phyloP scores from a whole-genome alignment of 805 yeast species.

The Saccharomyces eubayanus region DNA sequence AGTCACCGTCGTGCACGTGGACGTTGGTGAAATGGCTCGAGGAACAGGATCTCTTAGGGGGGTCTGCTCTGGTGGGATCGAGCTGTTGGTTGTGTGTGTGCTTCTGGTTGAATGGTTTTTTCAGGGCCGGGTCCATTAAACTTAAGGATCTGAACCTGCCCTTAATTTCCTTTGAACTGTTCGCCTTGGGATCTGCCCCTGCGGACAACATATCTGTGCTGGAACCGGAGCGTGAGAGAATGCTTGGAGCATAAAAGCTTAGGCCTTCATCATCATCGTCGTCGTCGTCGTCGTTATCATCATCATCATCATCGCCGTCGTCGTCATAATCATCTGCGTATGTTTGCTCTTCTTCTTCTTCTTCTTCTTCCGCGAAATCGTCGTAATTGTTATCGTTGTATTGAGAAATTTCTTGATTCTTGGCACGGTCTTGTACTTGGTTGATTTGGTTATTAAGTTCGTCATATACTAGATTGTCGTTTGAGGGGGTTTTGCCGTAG shows the following conservation, averaged over 20 bases:
- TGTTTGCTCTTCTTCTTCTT: slow-evolving; percentile 7
- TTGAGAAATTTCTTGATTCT: background rate
- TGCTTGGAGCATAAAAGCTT: slow-evolving; percentile 33
- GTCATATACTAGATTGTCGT: background rate
- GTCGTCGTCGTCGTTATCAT: slow-evolving; percentile 28
- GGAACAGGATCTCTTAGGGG: background rate
- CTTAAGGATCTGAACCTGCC: slow-evolving; percentile 29
- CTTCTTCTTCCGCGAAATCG: slow-evolving; percentile 7
- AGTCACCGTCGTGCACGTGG: slow-evolving; percentile 31
- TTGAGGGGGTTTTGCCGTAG: background rate
- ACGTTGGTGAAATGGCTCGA: slow-evolving; percentile 19
- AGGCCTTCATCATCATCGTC: slow-evolving; percentile 32
- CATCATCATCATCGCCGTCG: slow-evolving; percentile 26
- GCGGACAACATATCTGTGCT: slow-evolving; percentile 6
- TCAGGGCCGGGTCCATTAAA: slow-evolving; percentile 27
- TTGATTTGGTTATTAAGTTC: background rate
- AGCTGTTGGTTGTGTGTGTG: background rate
- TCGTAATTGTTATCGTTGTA: slow-evolving; percentile 6
- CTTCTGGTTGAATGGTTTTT: slow-evolving; percentile 15
- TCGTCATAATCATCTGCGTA: slow-evolving; percentile 11
- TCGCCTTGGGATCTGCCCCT: slow-evolving; percentile 2
- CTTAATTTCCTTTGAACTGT: slow-evolving; percentile 4
- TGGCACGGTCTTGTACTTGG: background rate
- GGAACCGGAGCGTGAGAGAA: slow-evolving; percentile 24
- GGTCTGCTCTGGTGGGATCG: background rate